A percentile compares a stretch with the other conserved stretches of the same genome.
Evolutionary conservation across 768 basidiomycete species (phyloP).

Genomic region (Tulasnella sp.): DNA sequence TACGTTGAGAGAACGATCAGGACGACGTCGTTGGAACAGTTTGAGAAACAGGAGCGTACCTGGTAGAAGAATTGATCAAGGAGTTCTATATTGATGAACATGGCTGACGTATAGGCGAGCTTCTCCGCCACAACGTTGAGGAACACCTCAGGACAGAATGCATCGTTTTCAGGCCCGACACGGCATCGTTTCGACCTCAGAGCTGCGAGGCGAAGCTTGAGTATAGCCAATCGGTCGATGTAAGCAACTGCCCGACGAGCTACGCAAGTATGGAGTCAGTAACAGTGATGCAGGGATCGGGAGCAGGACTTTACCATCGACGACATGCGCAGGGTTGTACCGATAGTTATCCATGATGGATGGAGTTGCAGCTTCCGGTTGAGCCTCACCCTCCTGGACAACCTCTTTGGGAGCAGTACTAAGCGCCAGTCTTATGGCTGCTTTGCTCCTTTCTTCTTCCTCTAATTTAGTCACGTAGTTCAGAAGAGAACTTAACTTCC

Average conservation of each 20-base stretch:
- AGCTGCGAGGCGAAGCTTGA: conserved; percentile 79
- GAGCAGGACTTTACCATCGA: conserved; percentile 61
- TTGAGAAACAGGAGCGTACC: conserved; percentile 37
- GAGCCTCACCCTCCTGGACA: conserved; percentile 33
- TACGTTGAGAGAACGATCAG: conserved; percentile 30
- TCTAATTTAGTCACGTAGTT: conserved; percentile 76
- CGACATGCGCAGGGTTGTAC: conserved; percentile 83
- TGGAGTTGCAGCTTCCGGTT: conserved; percentile 32
- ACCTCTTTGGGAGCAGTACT: conserved; percentile 30
- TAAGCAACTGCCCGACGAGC: conserved; percentile 91
- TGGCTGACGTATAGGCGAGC: conserved; percentile 87
- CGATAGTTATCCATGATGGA: conserved; percentile 65
- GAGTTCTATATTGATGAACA: conserved; percentile 99
- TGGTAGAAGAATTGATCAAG: conserved; percentile 99
- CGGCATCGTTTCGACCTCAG: conserved; percentile 85
- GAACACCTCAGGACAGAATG: conserved; percentile 94
- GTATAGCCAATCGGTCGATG: conserved; percentile 65
- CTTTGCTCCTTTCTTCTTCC: conserved; percentile 61
- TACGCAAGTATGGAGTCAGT: conserved; percentile 31
- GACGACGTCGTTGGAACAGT: not conserved
- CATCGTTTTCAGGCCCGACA: conserved; percentile 77
- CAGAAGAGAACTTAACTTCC: conserved; percentile 69
- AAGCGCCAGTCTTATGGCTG: conserved; percentile 41
- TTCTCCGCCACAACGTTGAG: conserved; percentile 95
- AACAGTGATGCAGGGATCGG: not conserved